These are phyloP conservation scores for Crataegus laevigata DNA, from an alignment of 306 rosid species.

Conservation along the genomic window DNA sequence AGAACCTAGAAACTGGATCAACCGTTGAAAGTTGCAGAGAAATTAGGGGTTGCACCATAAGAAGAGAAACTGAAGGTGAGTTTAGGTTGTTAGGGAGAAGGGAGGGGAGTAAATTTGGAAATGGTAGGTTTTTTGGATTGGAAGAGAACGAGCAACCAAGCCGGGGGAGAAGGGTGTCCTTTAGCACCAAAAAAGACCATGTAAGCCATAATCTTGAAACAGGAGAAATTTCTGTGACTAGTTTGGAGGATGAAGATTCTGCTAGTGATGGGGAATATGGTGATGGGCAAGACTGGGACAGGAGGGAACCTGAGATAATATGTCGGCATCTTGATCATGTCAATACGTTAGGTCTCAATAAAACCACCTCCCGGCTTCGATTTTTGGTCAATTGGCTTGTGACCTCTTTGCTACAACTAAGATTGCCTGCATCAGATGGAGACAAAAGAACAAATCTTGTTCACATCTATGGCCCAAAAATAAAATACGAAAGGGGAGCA, in stretches of 20 bases:
- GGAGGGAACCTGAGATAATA: conserved; percentile 66
- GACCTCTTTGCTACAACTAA: conserved; percentile 74
- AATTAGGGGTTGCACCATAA: conserved; percentile 68
- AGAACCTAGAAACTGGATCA: conserved; percentile 43
- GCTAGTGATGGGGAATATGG: conserved; percentile 74
- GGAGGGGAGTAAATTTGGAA: conserved; percentile 57
- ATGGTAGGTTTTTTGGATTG: conserved; percentile 68
- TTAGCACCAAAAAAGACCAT: conserved; percentile 60
- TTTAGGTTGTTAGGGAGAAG: conserved; percentile 80
- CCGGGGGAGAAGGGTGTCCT: conserved; percentile 71
- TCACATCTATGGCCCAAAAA: conserved; percentile 89
- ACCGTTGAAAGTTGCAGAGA: conserved; percentile 45
- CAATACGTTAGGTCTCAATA: conserved; percentile 78
- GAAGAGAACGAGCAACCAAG: conserved; percentile 58
- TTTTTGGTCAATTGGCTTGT: conserved; percentile 90
- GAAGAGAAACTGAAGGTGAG: conserved; percentile 93
- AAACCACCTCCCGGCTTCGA: conserved; percentile 74
- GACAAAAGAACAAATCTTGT: conserved; percentile 45
- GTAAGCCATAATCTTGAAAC: conserved; percentile 38
- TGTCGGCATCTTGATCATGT: conserved; percentile 78
- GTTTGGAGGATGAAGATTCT: conserved; percentile 69
- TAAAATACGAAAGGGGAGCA: conserved; percentile 96
- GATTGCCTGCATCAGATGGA: conserved; percentile 40
- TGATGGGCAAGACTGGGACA: conserved; percentile 48
- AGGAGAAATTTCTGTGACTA: conserved; percentile 55